Conservation (phyloP, 179 eudicot species). For the Actinidia chinensis region DNA sequence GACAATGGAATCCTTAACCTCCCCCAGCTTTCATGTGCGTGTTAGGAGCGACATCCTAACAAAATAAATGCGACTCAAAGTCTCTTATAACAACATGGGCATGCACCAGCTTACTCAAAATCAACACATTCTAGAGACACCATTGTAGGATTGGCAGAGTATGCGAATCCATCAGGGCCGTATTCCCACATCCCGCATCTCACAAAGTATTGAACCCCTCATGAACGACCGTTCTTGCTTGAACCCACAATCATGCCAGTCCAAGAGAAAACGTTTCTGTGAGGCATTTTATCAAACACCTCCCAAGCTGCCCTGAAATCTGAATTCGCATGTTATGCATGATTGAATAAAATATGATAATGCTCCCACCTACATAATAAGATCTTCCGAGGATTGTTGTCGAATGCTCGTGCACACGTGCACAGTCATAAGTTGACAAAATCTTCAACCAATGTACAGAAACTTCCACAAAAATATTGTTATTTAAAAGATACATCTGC, state of each 20-base stretch:
- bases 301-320: constrained; percentile 18
- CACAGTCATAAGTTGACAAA: too few relatives aligned
- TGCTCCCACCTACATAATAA: too few relatives aligned
- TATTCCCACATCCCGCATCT: constrained; percentile 27
- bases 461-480: too few relatives aligned
- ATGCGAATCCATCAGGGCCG: constrained; percentile 27
- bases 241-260: constrained; percentile 32
- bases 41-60: constrained; percentile 31
- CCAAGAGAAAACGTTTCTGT: constrained; percentile 31
- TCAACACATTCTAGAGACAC: constrained; percentile 24
- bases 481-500: too few relatives aligned
- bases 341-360: too few relatives aligned
- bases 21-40: constrained; percentile 32
- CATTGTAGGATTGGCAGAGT: constrained; percentile 21
- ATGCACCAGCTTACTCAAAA: constrained; percentile 30
- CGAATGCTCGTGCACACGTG: too few relatives aligned
- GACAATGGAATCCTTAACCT: constrained; percentile 30
- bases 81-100: constrained; percentile 28
- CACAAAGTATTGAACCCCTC: constrained; percentile 30
- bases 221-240: constrained; percentile 7
- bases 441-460: too few relatives aligned
- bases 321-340: too few relatives aligned
- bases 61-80: constrained; percentile 23
- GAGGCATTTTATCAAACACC: constrained; percentile 25
- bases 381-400: too few relatives aligned